Evolutionary conservation across 129 eudicot genomes (phyloP), one percentile per base, ranked within the genome.

Genomic region (Glebionis coronaria): DNA sequence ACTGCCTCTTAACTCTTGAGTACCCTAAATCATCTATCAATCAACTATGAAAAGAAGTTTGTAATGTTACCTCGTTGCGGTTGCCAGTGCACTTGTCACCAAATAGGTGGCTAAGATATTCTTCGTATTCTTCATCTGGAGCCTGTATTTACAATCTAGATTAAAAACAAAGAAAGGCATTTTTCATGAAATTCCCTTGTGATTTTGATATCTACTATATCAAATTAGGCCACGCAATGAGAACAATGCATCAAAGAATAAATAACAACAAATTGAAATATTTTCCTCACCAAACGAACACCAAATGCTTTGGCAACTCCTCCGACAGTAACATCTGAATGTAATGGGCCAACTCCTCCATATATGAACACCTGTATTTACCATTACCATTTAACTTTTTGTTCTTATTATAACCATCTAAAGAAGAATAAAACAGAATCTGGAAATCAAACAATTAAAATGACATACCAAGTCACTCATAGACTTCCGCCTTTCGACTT

Each of bases 261-360:
- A 40, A 51, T 35, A 9, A 61, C 42, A 72, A 42, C 25, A 47
- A 65, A 12, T 49, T 28, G 23, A 51, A 29, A 60, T 35, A 67
- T 68, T 19, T 68, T 35, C 61, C 92, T 25, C 46, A 90, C 98
- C 95, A 80, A 74, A 12, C 98, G 51, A 60, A 93, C 97, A 7
- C 97, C 97, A 74, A 88, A 93, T 61, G 98, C 95, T 86, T 93
- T 93, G 21, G 97, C 98, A 74, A 93, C 89, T 56, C 97, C 98
- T 12, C 90, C 95, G 46, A 81, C 79, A 9, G 97, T 85, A 72
- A 87, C 87, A 77, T 93, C 98, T 42, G 98, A 82, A 80, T 75
- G 95, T 80, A 93, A 80, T 12, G 97, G 90, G 40, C 98, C 96
- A 72, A 93, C 87, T 11, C 96, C 98, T 70, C 98, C 98, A 83